These are phyloP conservation scores for Epichloe bromicola DNA, from an alignment of 2,329 filamentous ascomycete species.

Conservation along the genomic window DNA sequence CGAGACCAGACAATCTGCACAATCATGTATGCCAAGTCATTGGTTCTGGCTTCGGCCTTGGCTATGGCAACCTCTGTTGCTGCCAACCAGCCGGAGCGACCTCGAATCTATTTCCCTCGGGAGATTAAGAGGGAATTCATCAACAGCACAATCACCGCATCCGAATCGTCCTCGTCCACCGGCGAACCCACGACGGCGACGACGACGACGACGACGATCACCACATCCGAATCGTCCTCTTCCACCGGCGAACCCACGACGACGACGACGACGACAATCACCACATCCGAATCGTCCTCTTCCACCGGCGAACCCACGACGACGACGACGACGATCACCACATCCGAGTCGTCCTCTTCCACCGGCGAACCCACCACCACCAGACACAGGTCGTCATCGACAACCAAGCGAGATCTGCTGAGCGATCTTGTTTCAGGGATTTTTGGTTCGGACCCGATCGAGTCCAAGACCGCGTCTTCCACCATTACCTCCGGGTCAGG, in stretches of 20 bases:
- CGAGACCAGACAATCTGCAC: not conserved
- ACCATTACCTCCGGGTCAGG: not conserved
- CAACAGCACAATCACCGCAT: constrained; percentile 28
- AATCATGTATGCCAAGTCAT: constrained; percentile 37
- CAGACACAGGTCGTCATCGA: constrained; percentile 1
- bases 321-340: constrained; percentile 20
- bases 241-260: constrained; percentile 9
- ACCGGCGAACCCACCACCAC: constrained; percentile 9
- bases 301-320: constrained; percentile 9
- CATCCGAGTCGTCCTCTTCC: constrained; percentile 11
- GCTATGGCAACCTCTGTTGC: constrained; percentile 33
- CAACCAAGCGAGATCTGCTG: constrained; percentile 10
- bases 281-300: constrained; percentile 13
- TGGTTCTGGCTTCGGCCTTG: constrained; percentile 34
- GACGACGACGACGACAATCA: constrained; percentile 18
- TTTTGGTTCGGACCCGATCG: constrained; percentile 1
- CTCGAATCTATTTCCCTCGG: constrained; percentile 44
- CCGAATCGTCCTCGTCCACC: constrained; percentile 9
- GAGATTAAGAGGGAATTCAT: constrained; percentile 38
- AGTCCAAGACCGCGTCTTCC: not conserved
- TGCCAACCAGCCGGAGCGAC: constrained; percentile 28
- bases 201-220: constrained; percentile 16
- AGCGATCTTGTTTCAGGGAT: constrained; percentile 14
- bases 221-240: constrained; percentile 13
- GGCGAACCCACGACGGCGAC: constrained; percentile 8